phyloP scores from a whole-genome alignment of 345 rosid species.

The Aurinia saxatilis region DNA sequence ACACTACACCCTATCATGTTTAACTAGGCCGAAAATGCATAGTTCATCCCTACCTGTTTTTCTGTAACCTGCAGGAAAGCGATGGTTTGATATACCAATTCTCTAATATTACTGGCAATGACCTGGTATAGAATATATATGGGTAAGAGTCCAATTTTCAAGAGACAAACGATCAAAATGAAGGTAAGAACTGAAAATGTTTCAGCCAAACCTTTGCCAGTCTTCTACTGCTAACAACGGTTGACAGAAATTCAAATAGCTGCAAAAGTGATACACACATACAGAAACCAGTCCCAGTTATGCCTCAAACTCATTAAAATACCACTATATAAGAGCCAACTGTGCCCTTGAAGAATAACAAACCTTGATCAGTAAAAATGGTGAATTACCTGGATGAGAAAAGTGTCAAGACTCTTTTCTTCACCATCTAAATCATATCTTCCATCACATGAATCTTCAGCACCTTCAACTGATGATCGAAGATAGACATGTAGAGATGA shows the following conservation, averaged over 20 bases:
- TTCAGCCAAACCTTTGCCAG: constrained; percentile 55
- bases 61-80: constrained; percentile 89
- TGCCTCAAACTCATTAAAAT: constrained; percentile 5
- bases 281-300: constrained; percentile 22
- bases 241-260: constrained; percentile 86
- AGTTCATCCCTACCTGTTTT: constrained; percentile 52
- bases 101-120: constrained; percentile 44
- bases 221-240: constrained; percentile 61
- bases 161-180: background rate
- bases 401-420: constrained; percentile 88
- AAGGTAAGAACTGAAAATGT: constrained; percentile 1
- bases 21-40: constrained; percentile 12
- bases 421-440: constrained; percentile 93
- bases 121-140: constrained; percentile 38
- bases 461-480: constrained; percentile 67
- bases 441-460: constrained; percentile 67
- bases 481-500: constrained; percentile 67
- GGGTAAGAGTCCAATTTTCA: constrained; percentile 3
- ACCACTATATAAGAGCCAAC: background rate
- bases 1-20: constrained; percentile 5
- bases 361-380: background rate
- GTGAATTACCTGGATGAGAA: constrained; percentile 65
- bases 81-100: constrained; percentile 70
- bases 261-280: constrained; percentile 30
- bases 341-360: constrained; percentile 7